phyloP scores from a whole-genome alignment of 257 asterid genomes.

The Handroanthus guayacan region DNA sequence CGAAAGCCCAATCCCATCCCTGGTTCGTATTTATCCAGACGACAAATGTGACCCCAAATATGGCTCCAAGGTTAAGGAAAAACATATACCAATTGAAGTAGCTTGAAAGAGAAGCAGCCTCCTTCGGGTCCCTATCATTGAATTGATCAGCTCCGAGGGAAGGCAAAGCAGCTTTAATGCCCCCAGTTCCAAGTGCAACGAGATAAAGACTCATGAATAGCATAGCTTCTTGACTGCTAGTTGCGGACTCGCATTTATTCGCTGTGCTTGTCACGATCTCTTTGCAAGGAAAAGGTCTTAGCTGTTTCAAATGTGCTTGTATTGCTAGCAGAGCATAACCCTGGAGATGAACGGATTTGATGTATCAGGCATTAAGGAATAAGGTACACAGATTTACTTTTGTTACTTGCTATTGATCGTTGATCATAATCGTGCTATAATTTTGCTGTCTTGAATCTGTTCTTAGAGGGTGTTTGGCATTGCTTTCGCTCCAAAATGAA shows the following conservation, averaged over 20 bases:
- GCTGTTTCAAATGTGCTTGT: slow-evolving; percentile 70
- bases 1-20: slow-evolving; percentile 88
- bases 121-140: slow-evolving; percentile 62
- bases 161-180: slow-evolving; percentile 73
- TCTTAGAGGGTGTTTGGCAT: too few species aligned
- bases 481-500: too few species aligned
- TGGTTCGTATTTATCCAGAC: slow-evolving; percentile 73
- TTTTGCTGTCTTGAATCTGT: background rate
- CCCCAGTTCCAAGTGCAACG: slow-evolving; percentile 71
- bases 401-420: background rate
- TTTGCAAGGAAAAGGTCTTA: slow-evolving; percentile 77
- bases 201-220: slow-evolving; percentile 63
- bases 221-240: slow-evolving; percentile 51
- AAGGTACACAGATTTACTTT: background rate
- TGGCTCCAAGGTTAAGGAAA: slow-evolving; percentile 58
- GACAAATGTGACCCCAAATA: slow-evolving; percentile 69
- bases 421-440: background rate
- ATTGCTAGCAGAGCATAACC: slow-evolving; percentile 69
- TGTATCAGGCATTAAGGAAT: background rate
- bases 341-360: slow-evolving; percentile 40
- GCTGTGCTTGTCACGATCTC: slow-evolving; percentile 39
- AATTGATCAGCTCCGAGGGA: slow-evolving; percentile 82
- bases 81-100: slow-evolving; percentile 77
- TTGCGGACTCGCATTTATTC: slow-evolving; percentile 54
- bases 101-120: slow-evolving; percentile 65